Evolutionary conservation across 768 basidiomycete species (phyloP), one percentile per base, ranked within the genome.

Genomic region (Megacollybia marginata): DNA sequence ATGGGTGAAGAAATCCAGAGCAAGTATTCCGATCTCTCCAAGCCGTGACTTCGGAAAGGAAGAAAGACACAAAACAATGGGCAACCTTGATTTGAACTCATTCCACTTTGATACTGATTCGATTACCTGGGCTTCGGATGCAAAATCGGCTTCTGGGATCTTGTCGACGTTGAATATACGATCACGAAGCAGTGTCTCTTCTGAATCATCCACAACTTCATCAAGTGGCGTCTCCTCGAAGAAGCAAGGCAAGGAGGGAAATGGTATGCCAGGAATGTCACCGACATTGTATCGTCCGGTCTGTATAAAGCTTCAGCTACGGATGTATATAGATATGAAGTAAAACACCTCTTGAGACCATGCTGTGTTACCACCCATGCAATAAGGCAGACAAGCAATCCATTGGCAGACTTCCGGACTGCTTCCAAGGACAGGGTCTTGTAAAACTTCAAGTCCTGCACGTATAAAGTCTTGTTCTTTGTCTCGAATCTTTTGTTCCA

Each of bases 311-410:
- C 19, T 11, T 44, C 20, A 44, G 43, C 19, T 42, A 16, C 10
- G 15, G 7, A 6, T 16, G 4, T 12, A 16, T 42, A n/a, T 10
- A 11, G 15, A 20, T 3, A 44, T 12, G 16, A 42, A 8, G 34
- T 12, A 13, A 13, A 31, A 40, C 28, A 54, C 53, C 53, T 54
- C 51, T 35, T 52, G 53, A 11, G 34, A 52, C 53, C 50, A 54
- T 13, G 53, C 53, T 19, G 33, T 46, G 32, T 54, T 52, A n/a
- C 53, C 53, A 38, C 53, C 53, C 53, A 54, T 54, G 42, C 44
- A 40, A 36, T 54, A 54, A 28, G 50, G 53, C 31, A 54, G 51
- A 33, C 51, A 47, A 10, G 44, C 33, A 33, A 54, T 54, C 53
- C 53, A 54, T 18, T 50, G 44, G 10, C 38, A 47, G 19, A 54